A percentile compares a stretch with the other conserved stretches of the same genome.
phyloP scores from a whole-genome alignment of 495 filamentous ascomycete species.

The Xylaria intraflava region DNA sequence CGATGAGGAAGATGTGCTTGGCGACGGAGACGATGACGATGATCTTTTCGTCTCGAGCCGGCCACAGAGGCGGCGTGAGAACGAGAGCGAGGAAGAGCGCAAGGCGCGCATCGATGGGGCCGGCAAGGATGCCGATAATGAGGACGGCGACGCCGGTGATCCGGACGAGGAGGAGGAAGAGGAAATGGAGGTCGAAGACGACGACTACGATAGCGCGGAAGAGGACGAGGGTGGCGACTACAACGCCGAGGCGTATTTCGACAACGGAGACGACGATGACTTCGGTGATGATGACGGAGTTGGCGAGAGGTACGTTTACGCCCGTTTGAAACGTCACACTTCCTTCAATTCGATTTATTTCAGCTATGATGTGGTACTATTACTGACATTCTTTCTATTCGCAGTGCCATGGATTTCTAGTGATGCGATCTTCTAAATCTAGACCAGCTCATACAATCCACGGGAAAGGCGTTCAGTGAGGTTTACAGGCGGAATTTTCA shows the following conservation, averaged over 20 bases:
- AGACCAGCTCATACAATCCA: not conserved
- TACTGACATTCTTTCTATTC: not conserved
- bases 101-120: slow-evolving; percentile 29
- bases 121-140: slow-evolving; percentile 30
- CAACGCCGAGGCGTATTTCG: slow-evolving; percentile 50
- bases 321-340: not conserved
- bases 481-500: not conserved
- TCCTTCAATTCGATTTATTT: slow-evolving; percentile 21
- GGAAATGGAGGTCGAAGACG: slow-evolving; percentile 36
- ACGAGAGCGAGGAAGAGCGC: slow-evolving; percentile 37
- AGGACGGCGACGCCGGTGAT: slow-evolving; percentile 32
- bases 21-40: slow-evolving; percentile 18
- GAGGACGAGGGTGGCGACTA: slow-evolving; percentile 48
- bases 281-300: slow-evolving; percentile 39
- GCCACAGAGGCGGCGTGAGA: slow-evolving; percentile 22
- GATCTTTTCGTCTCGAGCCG: slow-evolving; percentile 14
- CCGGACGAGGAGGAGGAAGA: slow-evolving; percentile 40
- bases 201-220: slow-evolving; percentile 42
- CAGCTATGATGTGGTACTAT: slow-evolving; percentile 41
- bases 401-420: slow-evolving; percentile 14
- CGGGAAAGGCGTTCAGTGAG: not conserved
- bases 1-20: slow-evolving; percentile 13
- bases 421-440: slow-evolving; percentile 36
- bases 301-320: slow-evolving; percentile 26
- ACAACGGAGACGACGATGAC: slow-evolving; percentile 43